phyloP scores from a whole-genome alignment of 345 rosid species.

The Anastatica hierochuntica region DNA sequence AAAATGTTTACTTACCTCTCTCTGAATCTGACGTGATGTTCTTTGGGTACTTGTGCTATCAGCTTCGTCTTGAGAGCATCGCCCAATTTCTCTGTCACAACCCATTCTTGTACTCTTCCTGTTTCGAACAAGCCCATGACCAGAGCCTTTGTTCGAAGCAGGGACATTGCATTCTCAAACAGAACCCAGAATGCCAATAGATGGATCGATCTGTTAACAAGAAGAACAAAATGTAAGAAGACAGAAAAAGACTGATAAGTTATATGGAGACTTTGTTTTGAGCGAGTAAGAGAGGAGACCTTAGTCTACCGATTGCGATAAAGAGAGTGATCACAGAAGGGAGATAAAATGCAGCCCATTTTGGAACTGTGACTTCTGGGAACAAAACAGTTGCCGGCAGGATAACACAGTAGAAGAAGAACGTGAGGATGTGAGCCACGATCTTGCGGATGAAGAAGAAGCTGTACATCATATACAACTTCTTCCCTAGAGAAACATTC shows the following conservation, averaged over 20 bases:
- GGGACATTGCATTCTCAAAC: slow-evolving; percentile 45
- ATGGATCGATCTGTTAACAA: slow-evolving; percentile 48
- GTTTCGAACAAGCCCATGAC: slow-evolving; percentile 42
- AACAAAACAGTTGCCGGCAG: slow-evolving; percentile 39
- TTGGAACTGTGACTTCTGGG: slow-evolving; percentile 38
- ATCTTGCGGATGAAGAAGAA: slow-evolving; percentile 47
- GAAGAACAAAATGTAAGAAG: too few species aligned
- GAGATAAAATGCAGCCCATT: slow-evolving; percentile 39
- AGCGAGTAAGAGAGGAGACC: too few species aligned
- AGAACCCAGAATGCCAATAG: slow-evolving; percentile 45
- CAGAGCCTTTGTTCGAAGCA: slow-evolving; percentile 41
- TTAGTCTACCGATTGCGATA: slow-evolving; percentile 38
- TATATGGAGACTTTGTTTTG: too few species aligned
- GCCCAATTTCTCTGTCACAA: slow-evolving; percentile 74
- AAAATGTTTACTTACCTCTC: slow-evolving; percentile 42
- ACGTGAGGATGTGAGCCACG: slow-evolving; percentile 36
- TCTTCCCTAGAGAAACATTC: slow-evolving; percentile 43
- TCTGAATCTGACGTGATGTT: slow-evolving; percentile 40
- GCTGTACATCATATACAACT: slow-evolving; percentile 37
- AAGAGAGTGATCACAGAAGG: slow-evolving; percentile 43
- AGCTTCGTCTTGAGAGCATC: slow-evolving; percentile 48
- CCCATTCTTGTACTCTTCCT: slow-evolving; percentile 48
- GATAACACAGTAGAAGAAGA: slow-evolving; percentile 46
- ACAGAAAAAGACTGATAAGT: too few species aligned
- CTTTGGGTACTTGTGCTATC: slow-evolving; percentile 31